phyloP scores from a whole-genome alignment of 148 eudicot genomes.

The Heliamphora exappendiculata region DNA sequence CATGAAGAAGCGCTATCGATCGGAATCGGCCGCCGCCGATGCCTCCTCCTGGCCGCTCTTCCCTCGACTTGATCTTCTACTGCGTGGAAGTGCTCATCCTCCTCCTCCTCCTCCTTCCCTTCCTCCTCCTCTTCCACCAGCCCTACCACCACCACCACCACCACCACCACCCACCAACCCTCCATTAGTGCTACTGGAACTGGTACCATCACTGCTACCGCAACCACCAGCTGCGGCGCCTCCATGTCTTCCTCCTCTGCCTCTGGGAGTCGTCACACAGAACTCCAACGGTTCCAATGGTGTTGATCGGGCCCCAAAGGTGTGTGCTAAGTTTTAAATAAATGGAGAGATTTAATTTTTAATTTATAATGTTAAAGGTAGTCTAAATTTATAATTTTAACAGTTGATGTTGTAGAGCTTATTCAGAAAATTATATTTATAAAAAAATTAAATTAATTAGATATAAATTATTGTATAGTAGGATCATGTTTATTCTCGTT shows the following conservation, averaged over 20 bases:
- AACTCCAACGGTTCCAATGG: constrained; percentile 52
- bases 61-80: constrained; percentile 52
- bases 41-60: constrained; percentile 81
- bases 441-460: no score
- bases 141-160: constrained; percentile 2
- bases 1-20: constrained; percentile 87
- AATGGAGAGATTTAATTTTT: no score
- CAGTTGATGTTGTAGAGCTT: no score
- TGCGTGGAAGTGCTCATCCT: constrained; percentile 48
- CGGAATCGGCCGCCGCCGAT: constrained; percentile 63
- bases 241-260: neutral
- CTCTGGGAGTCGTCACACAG: constrained; percentile 30
- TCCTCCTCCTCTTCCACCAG: neutral
- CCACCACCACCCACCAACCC: neutral
- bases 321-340: constrained; percentile 14
- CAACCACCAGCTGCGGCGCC: neutral
- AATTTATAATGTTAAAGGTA: no score
- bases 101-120: constrained; percentile 13
- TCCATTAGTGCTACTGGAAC: constrained; percentile 20
- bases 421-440: no score
- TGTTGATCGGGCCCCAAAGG: constrained; percentile 43
- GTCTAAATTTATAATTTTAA: no score
- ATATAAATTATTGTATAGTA: no score
- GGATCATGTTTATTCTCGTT: no score
- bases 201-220: constrained; percentile 9